These are phyloP conservation scores for Aspergillus kassunensis DNA, from an alignment of 495 filamentous ascomycete genomes.

Conservation along the genomic window DNA sequence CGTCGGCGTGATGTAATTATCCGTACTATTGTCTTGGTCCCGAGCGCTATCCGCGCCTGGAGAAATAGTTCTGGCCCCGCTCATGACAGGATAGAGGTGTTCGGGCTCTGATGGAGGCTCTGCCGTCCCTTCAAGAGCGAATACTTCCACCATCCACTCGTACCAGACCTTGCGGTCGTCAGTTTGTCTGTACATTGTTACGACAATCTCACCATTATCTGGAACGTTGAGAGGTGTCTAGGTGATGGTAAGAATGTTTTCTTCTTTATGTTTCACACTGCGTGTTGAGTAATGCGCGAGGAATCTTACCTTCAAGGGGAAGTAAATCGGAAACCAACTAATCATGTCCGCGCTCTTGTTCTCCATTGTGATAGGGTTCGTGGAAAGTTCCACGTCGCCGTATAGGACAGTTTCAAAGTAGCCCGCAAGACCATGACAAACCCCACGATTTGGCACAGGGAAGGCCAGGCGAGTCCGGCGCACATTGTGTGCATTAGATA, in stretches of 20 bases:
- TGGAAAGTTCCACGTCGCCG: constrained; percentile 78
- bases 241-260: constrained; percentile 11
- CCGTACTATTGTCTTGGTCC: constrained; percentile 15
- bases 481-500: constrained; percentile 82
- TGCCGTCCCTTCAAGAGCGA: constrained; percentile 42
- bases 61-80: constrained; percentile 29
- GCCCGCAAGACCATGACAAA: constrained; percentile 86
- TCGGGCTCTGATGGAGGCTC: constrained; percentile 17
- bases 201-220: constrained; percentile 74
- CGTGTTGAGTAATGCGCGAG: background rate
- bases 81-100: constrained; percentile 28
- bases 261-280: background rate
- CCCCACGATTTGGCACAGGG: constrained; percentile 65
- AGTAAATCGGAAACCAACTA: constrained; percentile 98
- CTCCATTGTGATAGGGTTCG: constrained; percentile 87
- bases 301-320: constrained; percentile 81
- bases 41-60: constrained; percentile 27
- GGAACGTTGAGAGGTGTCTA: constrained; percentile 87
- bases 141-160: constrained; percentile 92
- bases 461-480: constrained; percentile 72
- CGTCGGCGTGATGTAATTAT: constrained; percentile 10
- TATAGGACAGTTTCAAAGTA: constrained; percentile 97
- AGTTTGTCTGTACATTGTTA: constrained; percentile 92
- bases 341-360: constrained; percentile 94
- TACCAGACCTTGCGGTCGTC: constrained; percentile 98